These are phyloP conservation scores for Trametes meyenii DNA, from an alignment of 768 basidiomycete genomes.

Conservation along the genomic window DNA sequence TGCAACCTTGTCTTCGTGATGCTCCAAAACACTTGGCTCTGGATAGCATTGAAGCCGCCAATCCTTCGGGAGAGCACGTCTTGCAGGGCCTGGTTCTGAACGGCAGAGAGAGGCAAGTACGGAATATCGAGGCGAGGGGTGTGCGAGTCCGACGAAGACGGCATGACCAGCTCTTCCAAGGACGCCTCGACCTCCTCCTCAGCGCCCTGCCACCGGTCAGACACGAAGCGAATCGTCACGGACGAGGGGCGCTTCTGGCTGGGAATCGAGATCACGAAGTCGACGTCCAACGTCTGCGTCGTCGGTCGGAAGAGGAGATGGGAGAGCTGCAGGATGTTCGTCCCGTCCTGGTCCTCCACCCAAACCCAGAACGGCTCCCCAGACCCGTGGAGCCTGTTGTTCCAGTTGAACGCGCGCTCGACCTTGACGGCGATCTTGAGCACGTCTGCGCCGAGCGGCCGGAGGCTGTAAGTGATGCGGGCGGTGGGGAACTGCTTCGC, in stretches of 20 bases:
- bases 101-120: constrained; percentile 60
- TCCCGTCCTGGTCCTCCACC: constrained; percentile 85
- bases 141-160: constrained; percentile 54
- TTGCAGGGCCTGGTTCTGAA: constrained; percentile 51
- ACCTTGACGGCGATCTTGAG: constrained; percentile 74
- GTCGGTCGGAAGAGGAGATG: constrained; percentile 72
- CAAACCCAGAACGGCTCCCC: constrained; percentile 94
- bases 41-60: constrained; percentile 76
- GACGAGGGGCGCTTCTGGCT: constrained; percentile 58
- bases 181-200: constrained; percentile 71
- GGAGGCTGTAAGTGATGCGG: constrained; percentile 64
- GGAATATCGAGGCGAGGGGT: constrained; percentile 74
- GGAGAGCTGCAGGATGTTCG: constrained; percentile 79
- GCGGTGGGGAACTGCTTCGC: constrained; percentile 85
- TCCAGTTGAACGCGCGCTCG: constrained; percentile 79
- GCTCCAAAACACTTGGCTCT: constrained; percentile 90
- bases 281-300: constrained; percentile 59
- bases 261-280: constrained; percentile 82
- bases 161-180: constrained; percentile 78
- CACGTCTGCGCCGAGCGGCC: constrained; percentile 83
- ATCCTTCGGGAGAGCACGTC: constrained; percentile 49
- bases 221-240: constrained; percentile 77
- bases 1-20: constrained; percentile 68
- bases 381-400: constrained; percentile 66
- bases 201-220: constrained; percentile 92